Base-by-base conservation (phyloP, 768 basidiomycete species). In the Amyloporia xantha region DNA sequence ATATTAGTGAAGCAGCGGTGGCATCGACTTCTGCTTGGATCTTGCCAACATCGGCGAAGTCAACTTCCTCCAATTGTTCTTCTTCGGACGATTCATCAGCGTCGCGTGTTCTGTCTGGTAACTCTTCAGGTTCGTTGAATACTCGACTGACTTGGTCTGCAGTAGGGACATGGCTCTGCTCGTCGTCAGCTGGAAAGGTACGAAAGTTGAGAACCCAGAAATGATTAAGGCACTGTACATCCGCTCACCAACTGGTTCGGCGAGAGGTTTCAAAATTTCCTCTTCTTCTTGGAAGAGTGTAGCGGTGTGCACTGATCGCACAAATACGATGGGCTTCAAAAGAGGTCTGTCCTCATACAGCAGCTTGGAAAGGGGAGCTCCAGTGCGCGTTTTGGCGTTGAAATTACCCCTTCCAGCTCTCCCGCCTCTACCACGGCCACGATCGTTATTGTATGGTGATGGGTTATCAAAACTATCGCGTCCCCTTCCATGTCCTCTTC, bases 301-400 rank as follows among this genome's bases (percentile, higher is more conserved):
- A 46, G 75, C 67, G 1, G 75, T 78, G 37, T 73, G 44, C 10
- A 72, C 68, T 0, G 84, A 79, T 15, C 70, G 79, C 11, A 91
- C 85, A 54, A 91, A 91, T 11, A 66, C 66, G 54, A 91, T 68
- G 0, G 87, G 88, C n/a, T 71, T 69, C 15, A 90, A 68, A 0
- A 80, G 67, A 1, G 84, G 86, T 24, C 87, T 67, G 33, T 79
- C 76, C 21, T 73, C 65, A 50, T 76, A 71, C 6, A 86, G 67
- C 37, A 82, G 57, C 20, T 68, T 72, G 1, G 84, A 84, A 15
- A 84, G 66, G 3, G 81, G 68, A 2, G 73, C 73, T 40, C 73
- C 70, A n/a, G 63, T 57, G 10, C 66, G 62, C 17, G 67, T 53
- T 56, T 65, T 70, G 28, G 63, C 63, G 10, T 44, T 27, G 1